Conservation (phyloP, 257 asterid genomes). For the Thymus mandschuricus region DNA sequence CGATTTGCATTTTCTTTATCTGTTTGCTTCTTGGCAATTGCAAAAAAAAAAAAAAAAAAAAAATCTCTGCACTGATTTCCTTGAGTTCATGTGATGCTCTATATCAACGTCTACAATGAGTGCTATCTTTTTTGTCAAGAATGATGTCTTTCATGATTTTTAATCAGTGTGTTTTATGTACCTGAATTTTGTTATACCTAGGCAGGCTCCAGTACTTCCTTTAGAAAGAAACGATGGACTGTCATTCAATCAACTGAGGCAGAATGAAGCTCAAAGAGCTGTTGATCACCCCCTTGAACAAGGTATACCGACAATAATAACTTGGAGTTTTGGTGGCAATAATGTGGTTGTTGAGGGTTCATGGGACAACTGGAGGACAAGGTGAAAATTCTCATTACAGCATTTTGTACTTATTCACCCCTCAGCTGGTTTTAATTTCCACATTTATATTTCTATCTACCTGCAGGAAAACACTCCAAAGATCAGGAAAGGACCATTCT, state of each 20-base stretch:
- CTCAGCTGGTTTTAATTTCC: slow-evolving; percentile 20
- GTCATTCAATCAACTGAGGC: slow-evolving; percentile 47
- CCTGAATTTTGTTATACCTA: slow-evolving; percentile 30
- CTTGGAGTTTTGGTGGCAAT: slow-evolving; percentile 73
- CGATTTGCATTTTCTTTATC: slow-evolving; percentile 8
- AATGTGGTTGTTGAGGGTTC: slow-evolving; percentile 85
- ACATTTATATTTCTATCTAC: slow-evolving; percentile 21
- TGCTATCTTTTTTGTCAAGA: background rate
- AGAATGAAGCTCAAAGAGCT: slow-evolving; percentile 40
- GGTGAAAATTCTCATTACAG: slow-evolving; percentile 45
- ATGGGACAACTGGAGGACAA: slow-evolving; percentile 93
- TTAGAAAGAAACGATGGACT: slow-evolving; percentile 54
- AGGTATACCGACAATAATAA: slow-evolving; percentile 58
- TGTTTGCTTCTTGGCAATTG: background rate
- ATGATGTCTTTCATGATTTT: slow-evolving; percentile 23
- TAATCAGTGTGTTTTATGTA: slow-evolving; percentile 14
- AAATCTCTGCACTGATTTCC: too few relatives aligned
- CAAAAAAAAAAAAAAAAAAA: too few relatives aligned
- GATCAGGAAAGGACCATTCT: slow-evolving; percentile 87
- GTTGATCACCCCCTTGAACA: slow-evolving; percentile 43
- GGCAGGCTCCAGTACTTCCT: slow-evolving; percentile 75
- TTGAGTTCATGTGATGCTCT: background rate
- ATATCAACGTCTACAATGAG: background rate
- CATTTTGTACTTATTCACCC: slow-evolving; percentile 23
- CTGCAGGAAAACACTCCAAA: slow-evolving; percentile 77